A percentile compares a stretch with the other conserved stretches of the same genome.
Conservation (phyloP, 441 rosid genomes). For the Hura crepitans region DNA sequence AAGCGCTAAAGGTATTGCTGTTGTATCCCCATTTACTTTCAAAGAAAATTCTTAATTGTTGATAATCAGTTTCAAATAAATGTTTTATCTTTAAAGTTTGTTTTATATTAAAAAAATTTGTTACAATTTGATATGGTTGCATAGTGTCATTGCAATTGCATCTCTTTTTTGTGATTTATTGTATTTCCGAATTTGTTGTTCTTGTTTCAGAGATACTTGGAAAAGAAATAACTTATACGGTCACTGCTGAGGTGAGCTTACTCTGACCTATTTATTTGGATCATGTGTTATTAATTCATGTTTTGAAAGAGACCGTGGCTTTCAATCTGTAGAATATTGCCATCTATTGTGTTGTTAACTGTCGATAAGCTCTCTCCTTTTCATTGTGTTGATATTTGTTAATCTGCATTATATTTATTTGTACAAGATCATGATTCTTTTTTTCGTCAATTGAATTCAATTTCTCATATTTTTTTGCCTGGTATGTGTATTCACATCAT, state of each 20-base stretch:
- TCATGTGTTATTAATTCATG: not conserved
- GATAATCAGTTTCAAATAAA: too few species aligned
- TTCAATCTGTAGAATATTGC: not conserved
- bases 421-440: not conserved
- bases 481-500: not conserved
- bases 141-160: not conserved
- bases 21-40: not conserved
- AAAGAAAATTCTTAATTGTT: too few species aligned
- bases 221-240: constrained; percentile 39
- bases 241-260: constrained; percentile 47
- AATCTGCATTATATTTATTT: not conserved
- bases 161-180: not conserved
- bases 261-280: not conserved
- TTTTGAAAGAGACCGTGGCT: not conserved
- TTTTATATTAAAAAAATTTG: not conserved
- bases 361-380: too few species aligned
- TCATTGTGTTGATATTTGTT: too few species aligned
- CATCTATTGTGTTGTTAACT: too few species aligned
- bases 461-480: not conserved
- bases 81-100: not conserved
- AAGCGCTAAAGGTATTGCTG: constrained; percentile 36
- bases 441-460: not conserved
- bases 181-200: not conserved
- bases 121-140: not conserved
- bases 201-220: constrained; percentile 38